Conservation (phyloP, 2,329 filamentous ascomycete genomes). For the Xylariaceae sp. region DNA sequence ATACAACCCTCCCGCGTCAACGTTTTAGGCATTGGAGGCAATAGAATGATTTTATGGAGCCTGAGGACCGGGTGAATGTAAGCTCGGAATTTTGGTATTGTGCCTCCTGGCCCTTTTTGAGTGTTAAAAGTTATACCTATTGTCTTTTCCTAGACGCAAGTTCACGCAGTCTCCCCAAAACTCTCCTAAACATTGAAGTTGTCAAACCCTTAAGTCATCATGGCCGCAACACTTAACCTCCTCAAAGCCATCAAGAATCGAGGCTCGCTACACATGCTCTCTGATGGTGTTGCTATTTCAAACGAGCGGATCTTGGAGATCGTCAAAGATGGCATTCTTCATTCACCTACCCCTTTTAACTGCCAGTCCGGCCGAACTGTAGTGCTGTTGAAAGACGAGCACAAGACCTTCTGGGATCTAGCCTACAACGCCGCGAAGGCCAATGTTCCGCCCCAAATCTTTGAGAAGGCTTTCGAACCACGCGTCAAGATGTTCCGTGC, state of each 20-base stretch:
- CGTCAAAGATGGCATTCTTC: constrained; percentile 9
- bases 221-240: constrained; percentile 1
- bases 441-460: constrained; percentile 4
- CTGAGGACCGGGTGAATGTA: no score
- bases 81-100: no score
- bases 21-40: no score
- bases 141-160: no score
- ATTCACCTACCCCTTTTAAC: constrained; percentile 9
- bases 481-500: constrained; percentile 12
- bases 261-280: constrained; percentile 4
- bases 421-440: constrained; percentile 5
- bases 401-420: constrained; percentile 12
- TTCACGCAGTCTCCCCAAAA: no score
- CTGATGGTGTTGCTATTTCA: constrained; percentile 1
- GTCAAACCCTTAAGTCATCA: neutral
- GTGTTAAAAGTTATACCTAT: no score
- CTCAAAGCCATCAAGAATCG: constrained; percentile 9
- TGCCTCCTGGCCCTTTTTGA: no score
- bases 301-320: constrained; percentile 11
- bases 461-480: constrained; percentile 11
- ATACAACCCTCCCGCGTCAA: no score
- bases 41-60: no score
- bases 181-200: no score
- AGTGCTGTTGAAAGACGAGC: constrained; percentile 8
- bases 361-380: constrained; percentile 10